Conservation (phyloP, 2,329 filamentous ascomycete genomes). For the Botryotinia globosa region DNA sequence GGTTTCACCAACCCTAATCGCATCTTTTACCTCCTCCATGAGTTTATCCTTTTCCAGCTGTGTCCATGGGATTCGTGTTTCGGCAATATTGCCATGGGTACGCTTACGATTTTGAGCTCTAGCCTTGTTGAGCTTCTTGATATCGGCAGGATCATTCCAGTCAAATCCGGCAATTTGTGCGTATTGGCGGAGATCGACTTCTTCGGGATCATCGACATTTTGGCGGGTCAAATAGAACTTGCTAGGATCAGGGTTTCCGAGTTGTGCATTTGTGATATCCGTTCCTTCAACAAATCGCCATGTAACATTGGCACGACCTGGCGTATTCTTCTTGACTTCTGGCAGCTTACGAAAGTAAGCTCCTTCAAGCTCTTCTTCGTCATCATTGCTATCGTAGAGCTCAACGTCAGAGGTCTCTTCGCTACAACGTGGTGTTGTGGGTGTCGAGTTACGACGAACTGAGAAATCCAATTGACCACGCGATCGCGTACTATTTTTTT, state of each 20-base stretch:
- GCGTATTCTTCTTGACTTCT: slow-evolving; percentile 11
- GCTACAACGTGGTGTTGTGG: background rate
- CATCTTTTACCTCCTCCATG: background rate
- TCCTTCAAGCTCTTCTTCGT: background rate
- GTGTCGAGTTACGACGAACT: background rate
- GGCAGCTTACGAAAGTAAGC: background rate
- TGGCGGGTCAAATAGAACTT: slow-evolving; percentile 12
- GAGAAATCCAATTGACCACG: background rate
- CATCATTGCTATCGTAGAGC: slow-evolving; percentile 6
- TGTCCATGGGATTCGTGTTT: slow-evolving; percentile 14
- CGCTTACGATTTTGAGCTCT: slow-evolving; percentile 4
- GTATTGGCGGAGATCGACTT: slow-evolving; percentile 6
- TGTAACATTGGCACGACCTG: background rate
- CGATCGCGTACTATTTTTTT: background rate
- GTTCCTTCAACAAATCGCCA: slow-evolving; percentile 11
- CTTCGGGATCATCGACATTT: background rate
- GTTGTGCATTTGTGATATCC: background rate
- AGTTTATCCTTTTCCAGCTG: slow-evolving; percentile 3
- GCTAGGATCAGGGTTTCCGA: slow-evolving; percentile 1
- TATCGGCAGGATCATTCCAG: background rate
- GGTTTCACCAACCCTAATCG: background rate
- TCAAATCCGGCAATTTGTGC: background rate
- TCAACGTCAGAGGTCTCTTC: background rate
- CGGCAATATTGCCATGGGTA: background rate
- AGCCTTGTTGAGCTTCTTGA: background rate